These are phyloP conservation scores for Lolium perenne DNA, from an alignment of 176 grass and related monocot species.

Conservation along the genomic window DNA sequence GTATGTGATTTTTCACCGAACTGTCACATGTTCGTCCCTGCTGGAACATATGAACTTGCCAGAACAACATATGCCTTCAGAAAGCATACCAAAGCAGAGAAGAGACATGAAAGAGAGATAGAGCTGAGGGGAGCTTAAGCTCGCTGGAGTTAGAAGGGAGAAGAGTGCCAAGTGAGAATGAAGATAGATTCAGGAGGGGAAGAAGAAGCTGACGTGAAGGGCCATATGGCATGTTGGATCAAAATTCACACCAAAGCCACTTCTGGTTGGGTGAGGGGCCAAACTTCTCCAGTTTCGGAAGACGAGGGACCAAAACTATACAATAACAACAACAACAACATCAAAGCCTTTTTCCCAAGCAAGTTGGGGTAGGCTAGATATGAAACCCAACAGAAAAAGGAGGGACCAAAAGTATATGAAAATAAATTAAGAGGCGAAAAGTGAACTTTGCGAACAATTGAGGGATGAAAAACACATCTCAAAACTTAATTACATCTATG, in stretches of 20 bases:
- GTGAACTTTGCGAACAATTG: not conserved
- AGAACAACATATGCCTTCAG: not conserved
- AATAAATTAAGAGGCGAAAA: not conserved
- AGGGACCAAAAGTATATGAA: not conserved
- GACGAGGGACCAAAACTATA: not conserved
- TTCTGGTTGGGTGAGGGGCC: not conserved
- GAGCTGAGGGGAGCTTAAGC: not conserved
- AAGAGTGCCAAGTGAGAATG: not conserved
- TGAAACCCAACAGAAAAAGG: too few species aligned
- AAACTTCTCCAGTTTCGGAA: not conserved
- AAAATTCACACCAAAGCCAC: not conserved
- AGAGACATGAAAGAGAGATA: not conserved
- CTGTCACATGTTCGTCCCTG: not conserved
- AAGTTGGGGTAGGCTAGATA: too few species aligned
- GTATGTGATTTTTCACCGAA: not conserved
- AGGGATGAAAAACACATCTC: not conserved
- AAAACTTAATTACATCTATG: slow-evolving; percentile 3
- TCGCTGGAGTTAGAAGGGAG: not conserved
- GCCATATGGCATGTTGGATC: not conserved
- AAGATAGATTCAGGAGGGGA: not conserved
- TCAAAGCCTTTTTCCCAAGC: too few species aligned
- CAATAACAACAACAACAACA: too few species aligned
- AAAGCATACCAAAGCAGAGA: not conserved
- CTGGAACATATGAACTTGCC: not conserved
- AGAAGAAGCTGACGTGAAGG: not conserved